Percentiles rank a stretch among this genome's conserved stretches.
Conservation (phyloP, 2,329 filamentous ascomycete genomes). For the Alternaria atra region DNA sequence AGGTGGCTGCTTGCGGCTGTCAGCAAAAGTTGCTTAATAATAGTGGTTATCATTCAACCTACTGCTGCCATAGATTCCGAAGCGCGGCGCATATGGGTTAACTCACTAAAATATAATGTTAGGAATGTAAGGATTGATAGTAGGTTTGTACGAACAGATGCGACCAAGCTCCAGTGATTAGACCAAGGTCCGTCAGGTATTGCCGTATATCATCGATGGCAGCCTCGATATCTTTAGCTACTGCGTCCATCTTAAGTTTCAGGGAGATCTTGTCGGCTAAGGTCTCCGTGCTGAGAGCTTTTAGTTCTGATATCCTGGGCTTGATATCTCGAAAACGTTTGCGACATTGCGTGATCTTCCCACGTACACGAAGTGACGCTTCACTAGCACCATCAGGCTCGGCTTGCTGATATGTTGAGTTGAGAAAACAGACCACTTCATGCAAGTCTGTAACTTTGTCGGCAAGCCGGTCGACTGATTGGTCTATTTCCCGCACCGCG, state of each 20-base stretch:
- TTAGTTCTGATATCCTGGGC: constrained; percentile 12
- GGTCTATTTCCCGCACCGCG: constrained; percentile 13
- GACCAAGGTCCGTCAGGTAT: constrained; percentile 10
- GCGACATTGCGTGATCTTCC: constrained; percentile 13
- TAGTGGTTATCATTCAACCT: not conserved
- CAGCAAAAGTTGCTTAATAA: not conserved
- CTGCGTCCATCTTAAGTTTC: constrained; percentile 15
- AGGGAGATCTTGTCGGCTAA: constrained; percentile 19
- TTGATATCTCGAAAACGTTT: constrained; percentile 15
- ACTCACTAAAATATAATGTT: not conserved
- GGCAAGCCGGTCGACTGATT: constrained; percentile 2
- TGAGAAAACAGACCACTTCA: constrained; percentile 13
- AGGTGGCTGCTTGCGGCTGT: not conserved
- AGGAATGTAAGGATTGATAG: not conserved
- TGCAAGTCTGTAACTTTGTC: constrained; percentile 14
- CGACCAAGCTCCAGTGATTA: not conserved
- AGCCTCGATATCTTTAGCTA: constrained; percentile 20
- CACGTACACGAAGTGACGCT: constrained; percentile 12
- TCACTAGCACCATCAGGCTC: not conserved
- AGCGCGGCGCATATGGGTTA: not conserved
- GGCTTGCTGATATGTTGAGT: constrained; percentile 15
- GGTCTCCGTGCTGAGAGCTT: constrained; percentile 12
- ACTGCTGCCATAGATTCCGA: not conserved
- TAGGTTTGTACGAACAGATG: not conserved
- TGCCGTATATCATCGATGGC: constrained; percentile 20